phyloP scores from a whole-genome alignment of 192 early-diverging fungal species.

The Spizellomyces punctatus region DNA sequence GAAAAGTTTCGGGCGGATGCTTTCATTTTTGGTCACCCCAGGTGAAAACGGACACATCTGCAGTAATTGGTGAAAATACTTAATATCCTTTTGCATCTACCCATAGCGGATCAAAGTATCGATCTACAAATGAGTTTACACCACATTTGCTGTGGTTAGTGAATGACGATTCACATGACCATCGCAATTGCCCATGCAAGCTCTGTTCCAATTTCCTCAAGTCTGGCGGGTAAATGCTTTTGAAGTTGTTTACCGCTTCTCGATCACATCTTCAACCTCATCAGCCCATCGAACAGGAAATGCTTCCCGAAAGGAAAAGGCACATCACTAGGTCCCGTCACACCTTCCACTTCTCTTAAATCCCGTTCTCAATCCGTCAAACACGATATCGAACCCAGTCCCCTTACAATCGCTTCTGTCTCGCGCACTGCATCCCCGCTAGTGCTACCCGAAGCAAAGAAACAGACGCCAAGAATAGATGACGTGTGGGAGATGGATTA shows the following conservation, averaged over 20 bases:
- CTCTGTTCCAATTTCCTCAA: conserved; percentile 15
- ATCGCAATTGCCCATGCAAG: conserved; percentile 30
- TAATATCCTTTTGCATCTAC: background rate
- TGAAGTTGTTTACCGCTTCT: background rate
- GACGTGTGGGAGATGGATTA: no score
- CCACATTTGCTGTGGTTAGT: conserved; percentile 36
- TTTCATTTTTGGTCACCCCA: conserved; percentile 33
- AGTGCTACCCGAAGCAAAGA: no score
- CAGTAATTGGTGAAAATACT: background rate
- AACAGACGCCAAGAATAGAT: no score
- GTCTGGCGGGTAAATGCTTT: background rate
- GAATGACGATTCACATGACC: conserved; percentile 22
- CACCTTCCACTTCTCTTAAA: no score
- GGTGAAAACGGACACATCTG: background rate
- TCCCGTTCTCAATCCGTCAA: no score
- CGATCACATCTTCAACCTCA: background rate
- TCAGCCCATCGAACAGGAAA: background rate
- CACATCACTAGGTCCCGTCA: background rate
- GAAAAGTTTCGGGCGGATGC: conserved; percentile 10
- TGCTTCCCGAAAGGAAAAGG: conserved; percentile 12
- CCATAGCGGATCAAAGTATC: conserved; percentile 31
- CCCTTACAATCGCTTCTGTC: no score
- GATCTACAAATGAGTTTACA: conserved; percentile 31
- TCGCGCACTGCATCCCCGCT: no score
- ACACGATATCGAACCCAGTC: no score